Conservation (phyloP, 1,139 yeast genomes). For the Hanseniaspora sp. region DNA sequence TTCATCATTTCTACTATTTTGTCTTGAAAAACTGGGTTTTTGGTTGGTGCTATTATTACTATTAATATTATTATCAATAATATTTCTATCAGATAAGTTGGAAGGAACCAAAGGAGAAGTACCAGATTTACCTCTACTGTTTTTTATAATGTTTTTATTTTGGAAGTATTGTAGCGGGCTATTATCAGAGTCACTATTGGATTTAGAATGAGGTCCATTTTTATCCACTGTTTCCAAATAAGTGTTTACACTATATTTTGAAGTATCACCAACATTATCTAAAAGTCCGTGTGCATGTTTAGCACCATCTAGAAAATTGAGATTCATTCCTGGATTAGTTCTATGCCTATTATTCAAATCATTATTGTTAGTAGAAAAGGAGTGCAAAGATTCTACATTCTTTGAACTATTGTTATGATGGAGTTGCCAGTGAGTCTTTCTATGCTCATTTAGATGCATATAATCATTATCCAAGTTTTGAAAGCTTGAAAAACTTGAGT, state of each 20-base stretch:
- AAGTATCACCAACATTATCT: neutral
- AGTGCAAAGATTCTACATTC: constrained; percentile 7
- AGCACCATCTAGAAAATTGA: neutral
- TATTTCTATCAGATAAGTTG: neutral
- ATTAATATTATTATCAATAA: neutral
- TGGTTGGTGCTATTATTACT: neutral
- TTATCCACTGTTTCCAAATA: neutral
- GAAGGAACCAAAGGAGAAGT: neutral
- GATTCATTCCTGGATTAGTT: neutral
- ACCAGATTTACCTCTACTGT: neutral
- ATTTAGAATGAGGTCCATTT: neutral
- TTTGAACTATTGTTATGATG: neutral
- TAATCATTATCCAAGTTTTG: constrained; percentile 2
- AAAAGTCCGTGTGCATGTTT: constrained; percentile 7
- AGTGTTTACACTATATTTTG: neutral
- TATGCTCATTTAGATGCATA: constrained; percentile 11
- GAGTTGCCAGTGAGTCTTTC: constrained; percentile 11
- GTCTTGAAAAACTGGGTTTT: neutral
- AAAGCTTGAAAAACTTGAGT: neutral
- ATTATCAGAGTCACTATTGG: neutral
- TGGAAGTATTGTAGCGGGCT: neutral
- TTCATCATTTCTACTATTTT: neutral
- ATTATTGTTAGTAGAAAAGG: constrained; percentile 8
- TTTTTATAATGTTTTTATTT: neutral
- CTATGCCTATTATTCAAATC: neutral